phyloP scores from a whole-genome alignment of 345 rosid genomes.

The Rhodomyrtus tomentosa region DNA sequence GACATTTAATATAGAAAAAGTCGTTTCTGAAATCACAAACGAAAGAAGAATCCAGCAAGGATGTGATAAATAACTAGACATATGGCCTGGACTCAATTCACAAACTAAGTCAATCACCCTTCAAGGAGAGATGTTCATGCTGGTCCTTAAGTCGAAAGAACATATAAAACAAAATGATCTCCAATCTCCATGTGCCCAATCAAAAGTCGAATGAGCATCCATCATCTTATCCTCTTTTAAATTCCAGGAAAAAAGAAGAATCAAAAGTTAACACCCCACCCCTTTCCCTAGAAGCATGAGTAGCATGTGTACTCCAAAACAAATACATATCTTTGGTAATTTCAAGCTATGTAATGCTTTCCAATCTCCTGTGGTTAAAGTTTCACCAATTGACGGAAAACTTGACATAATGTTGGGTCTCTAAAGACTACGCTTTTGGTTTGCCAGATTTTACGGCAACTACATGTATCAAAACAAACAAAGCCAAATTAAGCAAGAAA shows the following conservation, averaged over 20 bases:
- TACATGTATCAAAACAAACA: background rate
- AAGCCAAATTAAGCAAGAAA: constrained; percentile 7
- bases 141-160: no score
- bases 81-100: no score
- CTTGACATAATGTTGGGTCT: background rate
- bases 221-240: background rate
- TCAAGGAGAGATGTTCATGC: no score
- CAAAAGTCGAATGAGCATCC: background rate
- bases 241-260: background rate
- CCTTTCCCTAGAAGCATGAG: background rate
- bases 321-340: background rate
- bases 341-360: background rate
- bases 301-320: no score
- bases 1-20: constrained; percentile 17
- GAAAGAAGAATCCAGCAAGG: no score
- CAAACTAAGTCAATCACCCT: no score
- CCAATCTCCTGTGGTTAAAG: background rate
- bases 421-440: background rate
- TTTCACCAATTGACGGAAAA: background rate
- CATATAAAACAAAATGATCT: background rate
- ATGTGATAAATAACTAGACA: no score
- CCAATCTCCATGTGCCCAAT: background rate
- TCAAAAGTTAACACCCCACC: background rate
- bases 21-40: background rate
- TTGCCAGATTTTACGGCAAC: background rate